Evolutionary conservation across 352 stramenopile genomes (phyloP), one percentile per base, ranked within the genome.

Genomic region (Pythium insidiosum): DNA sequence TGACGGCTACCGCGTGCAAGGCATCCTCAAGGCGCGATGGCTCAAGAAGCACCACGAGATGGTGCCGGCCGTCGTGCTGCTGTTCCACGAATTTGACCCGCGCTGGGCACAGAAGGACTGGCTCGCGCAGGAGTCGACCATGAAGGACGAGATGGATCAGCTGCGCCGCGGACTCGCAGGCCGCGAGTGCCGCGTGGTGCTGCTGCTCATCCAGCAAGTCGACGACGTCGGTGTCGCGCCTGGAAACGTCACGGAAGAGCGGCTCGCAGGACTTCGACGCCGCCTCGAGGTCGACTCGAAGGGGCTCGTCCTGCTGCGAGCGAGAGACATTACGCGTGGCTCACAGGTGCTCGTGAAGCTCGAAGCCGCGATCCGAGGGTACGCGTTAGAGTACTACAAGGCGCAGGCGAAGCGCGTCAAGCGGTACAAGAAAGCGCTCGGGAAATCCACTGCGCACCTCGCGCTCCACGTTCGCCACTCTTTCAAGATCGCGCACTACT

Each of bases 401-500:
- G 58, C 73, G 13, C 82, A 94, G 40, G 68, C 75, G 10, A 94
- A 94, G 54, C 73, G 82, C 9, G 82, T 92, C n/a, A 94, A 94
- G 53, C 59, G 77, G 29, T 88, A 88, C 58, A 87, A 90, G 56
- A 94, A 94, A 38, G 58, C 65, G 10, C 61, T 88, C 12, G 68
- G 62, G 42, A 91, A 88, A 59, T n/a, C n/a, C n/a, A 73, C 55
- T 4, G 56, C 57, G n/a, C 66, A 76, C 22, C 56, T 81, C 42
- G 62, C 64, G 5, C 45, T 92, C 18, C 69, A 83, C 21, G 73
- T 78, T 10, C 67, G 82, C n/a, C 66, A 88, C 35, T 84, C 73
- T 46, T 94, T 94, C 53, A 94, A 94, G 65, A 88, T 92, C 31
- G 82, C 79, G 16, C 82, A 94, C 45, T 94, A 88, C 46, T 92